Evolutionary conservation across 2,329 filamentous ascomycete genomes (phyloP).

Genomic region (Zymoseptoria crescenta): DNA sequence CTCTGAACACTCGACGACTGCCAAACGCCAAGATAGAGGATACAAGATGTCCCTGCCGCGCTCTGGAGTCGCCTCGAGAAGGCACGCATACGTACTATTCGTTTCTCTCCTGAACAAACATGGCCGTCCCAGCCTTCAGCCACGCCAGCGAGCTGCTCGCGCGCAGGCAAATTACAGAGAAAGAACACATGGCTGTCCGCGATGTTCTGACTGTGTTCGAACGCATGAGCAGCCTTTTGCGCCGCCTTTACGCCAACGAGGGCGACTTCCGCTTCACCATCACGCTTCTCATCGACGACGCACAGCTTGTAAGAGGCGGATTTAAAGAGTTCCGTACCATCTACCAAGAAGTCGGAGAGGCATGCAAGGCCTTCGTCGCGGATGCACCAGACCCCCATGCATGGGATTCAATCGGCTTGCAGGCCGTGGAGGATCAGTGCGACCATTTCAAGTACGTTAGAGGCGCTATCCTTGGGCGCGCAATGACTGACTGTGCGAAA

Average conservation of each 20-base stretch:
- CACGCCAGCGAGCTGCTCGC: neutral
- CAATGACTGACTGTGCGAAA: neutral
- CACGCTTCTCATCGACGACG: neutral
- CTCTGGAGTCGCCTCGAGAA: neutral
- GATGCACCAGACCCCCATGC: neutral
- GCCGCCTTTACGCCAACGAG: neutral
- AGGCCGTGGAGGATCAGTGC: neutral
- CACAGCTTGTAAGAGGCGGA: neutral
- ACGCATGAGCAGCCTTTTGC: neutral
- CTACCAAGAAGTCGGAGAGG: neutral
- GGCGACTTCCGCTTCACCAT: neutral
- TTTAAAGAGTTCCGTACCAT: neutral
- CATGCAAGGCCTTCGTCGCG: neutral
- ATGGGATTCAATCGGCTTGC: neutral
- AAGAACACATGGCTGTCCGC: neutral
- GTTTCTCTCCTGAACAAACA: neutral
- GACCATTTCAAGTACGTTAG: neutral
- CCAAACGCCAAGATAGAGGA: neutral
- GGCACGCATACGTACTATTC: neutral
- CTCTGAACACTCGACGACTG: neutral
- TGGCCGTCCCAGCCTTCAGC: neutral
- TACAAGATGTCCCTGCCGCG: neutral
- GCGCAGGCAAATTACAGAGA: neutral
- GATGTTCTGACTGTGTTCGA: neutral
- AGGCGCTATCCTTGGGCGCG: neutral